phyloP scores from a whole-genome alignment of 108 stramenopile species.

The Pseudonitzschia multiseries region DNA sequence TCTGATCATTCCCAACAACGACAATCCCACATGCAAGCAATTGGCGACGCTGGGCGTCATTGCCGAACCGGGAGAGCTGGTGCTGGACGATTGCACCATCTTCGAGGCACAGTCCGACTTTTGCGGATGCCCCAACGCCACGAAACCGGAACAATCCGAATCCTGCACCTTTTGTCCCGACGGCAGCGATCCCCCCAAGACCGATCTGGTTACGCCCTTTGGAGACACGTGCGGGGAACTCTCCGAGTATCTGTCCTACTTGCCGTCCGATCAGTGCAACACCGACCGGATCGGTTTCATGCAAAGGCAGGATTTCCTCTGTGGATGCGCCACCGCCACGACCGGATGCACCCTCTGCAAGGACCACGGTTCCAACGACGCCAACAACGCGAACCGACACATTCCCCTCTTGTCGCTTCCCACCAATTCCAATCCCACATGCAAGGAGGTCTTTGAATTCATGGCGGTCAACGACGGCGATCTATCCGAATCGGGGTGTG shows the following conservation, averaged over 20 bases:
- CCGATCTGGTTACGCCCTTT: conserved; percentile 5
- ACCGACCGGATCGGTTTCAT: conserved; percentile 11
- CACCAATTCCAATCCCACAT: conserved; percentile 27
- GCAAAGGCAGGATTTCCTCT: conserved; percentile 7
- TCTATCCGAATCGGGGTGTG: conserved; percentile 4
- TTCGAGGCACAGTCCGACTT: conserved; percentile 17
- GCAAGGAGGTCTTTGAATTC: conserved; percentile 24
- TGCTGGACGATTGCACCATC: conserved; percentile 8
- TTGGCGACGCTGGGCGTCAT: conserved; percentile 16
- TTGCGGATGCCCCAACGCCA: conserved; percentile 20
- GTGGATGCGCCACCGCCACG: conserved; percentile 9
- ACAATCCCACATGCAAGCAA: conserved; percentile 18
- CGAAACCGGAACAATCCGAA: not conserved
- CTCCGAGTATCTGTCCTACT: conserved; percentile 12
- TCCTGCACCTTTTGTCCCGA: conserved; percentile 9
- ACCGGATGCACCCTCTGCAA: conserved; percentile 14
- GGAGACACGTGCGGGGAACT: conserved; percentile 26
- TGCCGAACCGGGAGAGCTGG: conserved; percentile 6
- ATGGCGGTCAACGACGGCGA: conserved; percentile 21
- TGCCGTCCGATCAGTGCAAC: conserved; percentile 16
- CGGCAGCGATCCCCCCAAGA: conserved; percentile 1
- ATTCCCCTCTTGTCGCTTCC: conserved; percentile 28
- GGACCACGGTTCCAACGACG: conserved; percentile 12
- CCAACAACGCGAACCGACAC: conserved; percentile 14
- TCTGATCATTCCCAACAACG: conserved; percentile 5